phyloP scores from a whole-genome alignment of 306 rosid species.

The Senna siamea region DNA sequence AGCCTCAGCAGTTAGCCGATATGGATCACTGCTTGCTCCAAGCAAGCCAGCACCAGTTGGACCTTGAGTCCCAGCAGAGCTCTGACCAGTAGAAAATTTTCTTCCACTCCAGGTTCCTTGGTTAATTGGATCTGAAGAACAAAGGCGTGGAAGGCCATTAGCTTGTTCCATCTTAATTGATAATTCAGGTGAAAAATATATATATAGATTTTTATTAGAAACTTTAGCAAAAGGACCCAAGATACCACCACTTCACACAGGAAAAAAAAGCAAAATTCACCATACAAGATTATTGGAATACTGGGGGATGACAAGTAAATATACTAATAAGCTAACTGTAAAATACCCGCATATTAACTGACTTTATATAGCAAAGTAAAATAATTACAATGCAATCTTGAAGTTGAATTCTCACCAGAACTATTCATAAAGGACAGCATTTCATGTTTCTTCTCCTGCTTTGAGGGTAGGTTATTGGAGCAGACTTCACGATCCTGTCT shows the following conservation, averaged over 20 bases:
- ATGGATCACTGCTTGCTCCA: conserved; percentile 43
- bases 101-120: conserved; percentile 38
- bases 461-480: conserved; percentile 17
- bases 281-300: neutral
- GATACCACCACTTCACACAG: neutral
- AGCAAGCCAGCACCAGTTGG: conserved; percentile 29
- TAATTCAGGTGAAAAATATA: conserved; percentile 19
- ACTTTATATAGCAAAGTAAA: too few species aligned
- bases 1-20: conserved; percentile 34
- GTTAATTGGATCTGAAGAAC: conserved; percentile 33
- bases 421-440: conserved; percentile 9
- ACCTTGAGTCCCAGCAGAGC: conserved; percentile 36
- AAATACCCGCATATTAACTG: too few species aligned
- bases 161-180: conserved; percentile 36
- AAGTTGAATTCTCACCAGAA: conserved; percentile 43
- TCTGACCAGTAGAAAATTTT: conserved; percentile 23
- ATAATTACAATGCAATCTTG: conserved; percentile 14
- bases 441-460: conserved; percentile 37
- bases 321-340: neutral
- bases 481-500: conserved; percentile 35
- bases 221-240: conserved; percentile 31
- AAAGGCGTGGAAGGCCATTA: conserved; percentile 22
- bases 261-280: conserved; percentile 24
- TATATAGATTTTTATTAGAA: conserved; percentile 10
- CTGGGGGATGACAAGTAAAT: neutral